Conservation (phyloP, 1,284 basidiomycete genomes). For the Trametes versicolor region DNA sequence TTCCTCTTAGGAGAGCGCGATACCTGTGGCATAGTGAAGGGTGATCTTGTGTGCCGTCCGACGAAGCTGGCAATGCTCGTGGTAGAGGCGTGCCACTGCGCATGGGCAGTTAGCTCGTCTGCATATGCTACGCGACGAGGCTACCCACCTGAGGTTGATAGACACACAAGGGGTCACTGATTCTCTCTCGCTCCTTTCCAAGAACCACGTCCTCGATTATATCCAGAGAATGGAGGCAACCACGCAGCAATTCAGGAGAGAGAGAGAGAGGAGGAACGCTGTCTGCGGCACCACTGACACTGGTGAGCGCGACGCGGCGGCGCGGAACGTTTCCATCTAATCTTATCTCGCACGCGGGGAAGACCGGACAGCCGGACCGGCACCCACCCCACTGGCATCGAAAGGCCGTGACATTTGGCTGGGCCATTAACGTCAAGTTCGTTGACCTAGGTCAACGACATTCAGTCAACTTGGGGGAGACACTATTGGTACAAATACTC, state of each 20-base stretch:
- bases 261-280: neutral
- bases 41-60: too few relatives aligned
- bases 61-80: conserved; percentile 3
- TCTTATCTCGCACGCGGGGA: conserved; percentile 11
- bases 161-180: neutral
- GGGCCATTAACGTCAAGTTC: too few relatives aligned
- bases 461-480: neutral
- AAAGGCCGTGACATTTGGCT: neutral
- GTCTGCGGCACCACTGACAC: conserved; percentile 1
- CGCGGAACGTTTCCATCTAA: conserved; percentile 11
- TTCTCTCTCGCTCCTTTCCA: too few relatives aligned
- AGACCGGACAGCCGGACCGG: neutral
- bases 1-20: conserved; percentile 44
- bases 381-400: too few relatives aligned
- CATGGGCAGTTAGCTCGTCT: neutral
- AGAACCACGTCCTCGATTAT: too few relatives aligned
- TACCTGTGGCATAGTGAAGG: conserved; percentile 32
- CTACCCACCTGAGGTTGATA: neutral
- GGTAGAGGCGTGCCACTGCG: conserved; percentile 14
- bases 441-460: too few relatives aligned
- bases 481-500: conserved; percentile 24
- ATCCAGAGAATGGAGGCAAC: neutral
- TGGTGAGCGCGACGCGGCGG: conserved; percentile 1
- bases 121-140: too few relatives aligned
- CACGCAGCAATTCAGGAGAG: neutral